Base-by-base conservation (phyloP, 1,139 yeast genomes). In the Blastobotrys raffinosifermentans region DNA sequence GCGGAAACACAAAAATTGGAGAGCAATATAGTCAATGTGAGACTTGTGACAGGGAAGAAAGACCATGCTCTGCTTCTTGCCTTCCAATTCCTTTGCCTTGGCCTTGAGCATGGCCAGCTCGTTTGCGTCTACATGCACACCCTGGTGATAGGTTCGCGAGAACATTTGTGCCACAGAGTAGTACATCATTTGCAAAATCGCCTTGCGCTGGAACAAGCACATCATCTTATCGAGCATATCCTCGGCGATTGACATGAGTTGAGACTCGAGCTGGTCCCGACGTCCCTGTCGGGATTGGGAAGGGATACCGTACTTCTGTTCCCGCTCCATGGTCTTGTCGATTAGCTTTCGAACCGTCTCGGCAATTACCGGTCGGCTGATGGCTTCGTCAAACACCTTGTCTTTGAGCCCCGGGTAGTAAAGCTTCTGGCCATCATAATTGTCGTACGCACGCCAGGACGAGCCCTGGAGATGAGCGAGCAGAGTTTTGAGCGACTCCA, bases 11-110 rank as follows among this genome's bases (percentile, higher is more conserved):
- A 77, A 62, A 40, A 77, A 64, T 49, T 78, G 84, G 37, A 79
- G 54, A 31, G 79, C 72, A 45, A 78, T 75, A 50, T 78, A 78
- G 56, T 78, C 85, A 31, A 77, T 65, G 51, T 78, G 85, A 14
- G 80, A 73, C 53, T 76, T 77, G 60, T 78, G 85, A 49, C 80
- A 67, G 2, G 72, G 72, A 40, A 67, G 45, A 32, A 67, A 64
- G 29, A 66, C 49, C 32, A 66, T 46, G 25, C 64, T 55, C 46
- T 64, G 67, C 26, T 58, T 57, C 42, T 63, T 61, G 13, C 46
- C 47, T 37, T 53, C 51, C 29, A 64, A 55, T 45, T 60, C 61
- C 21, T 43, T 45, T 8, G 69, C 69, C 41, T 58, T 59, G 17
- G 48, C 50, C 39, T 54, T 51, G 36, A 66, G 48, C 36, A 57